phyloP scores from a whole-genome alignment of 176 grass and related monocot species.

The Ampelocalamus luodianensis region DNA sequence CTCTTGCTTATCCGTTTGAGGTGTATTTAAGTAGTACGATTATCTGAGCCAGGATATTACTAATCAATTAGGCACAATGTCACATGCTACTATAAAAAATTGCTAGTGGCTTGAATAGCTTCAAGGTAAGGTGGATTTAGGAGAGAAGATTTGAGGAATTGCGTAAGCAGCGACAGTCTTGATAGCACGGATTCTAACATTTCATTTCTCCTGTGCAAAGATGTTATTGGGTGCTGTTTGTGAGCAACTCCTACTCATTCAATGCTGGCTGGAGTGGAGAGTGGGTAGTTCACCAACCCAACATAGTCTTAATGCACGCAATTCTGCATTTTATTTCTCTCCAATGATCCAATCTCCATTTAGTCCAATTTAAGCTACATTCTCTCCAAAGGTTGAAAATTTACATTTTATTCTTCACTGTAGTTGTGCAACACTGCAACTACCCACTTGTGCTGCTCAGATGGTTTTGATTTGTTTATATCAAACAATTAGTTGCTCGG shows the following conservation, averaged over 20 bases:
- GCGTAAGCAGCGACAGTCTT: slow-evolving; percentile 36
- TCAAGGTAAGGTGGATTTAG: slow-evolving; percentile 26
- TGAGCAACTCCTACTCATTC: slow-evolving; percentile 31
- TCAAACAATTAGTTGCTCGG: not conserved
- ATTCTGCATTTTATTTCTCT: not conserved
- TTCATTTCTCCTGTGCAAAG: slow-evolving; percentile 14
- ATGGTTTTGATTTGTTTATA: slow-evolving; percentile 20
- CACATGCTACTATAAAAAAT: slow-evolving; percentile 47
- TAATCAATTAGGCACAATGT: slow-evolving; percentile 43
- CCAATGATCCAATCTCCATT: not conserved
- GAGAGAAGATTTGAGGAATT: slow-evolving; percentile 10
- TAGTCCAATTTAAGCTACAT: slow-evolving; percentile 31
- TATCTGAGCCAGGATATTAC: slow-evolving; percentile 37
- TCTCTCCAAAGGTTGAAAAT: not conserved
- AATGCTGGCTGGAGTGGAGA: slow-evolving; percentile 19
- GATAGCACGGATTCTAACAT: not conserved
- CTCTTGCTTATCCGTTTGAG: slow-evolving; percentile 50
- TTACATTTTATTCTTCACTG: not conserved
- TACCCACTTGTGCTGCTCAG: not conserved
- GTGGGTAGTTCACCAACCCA: slow-evolving; percentile 46
- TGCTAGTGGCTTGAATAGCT: slow-evolving; percentile 34
- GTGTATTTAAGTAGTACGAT: slow-evolving; percentile 23
- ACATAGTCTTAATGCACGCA: not conserved
- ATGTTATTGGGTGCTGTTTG: slow-evolving; percentile 31
- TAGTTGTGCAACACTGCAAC: not conserved